These are phyloP conservation scores for Wakefieldia striispora DNA, from an alignment of 768 basidiomycete genomes.

Conservation along the genomic window DNA sequence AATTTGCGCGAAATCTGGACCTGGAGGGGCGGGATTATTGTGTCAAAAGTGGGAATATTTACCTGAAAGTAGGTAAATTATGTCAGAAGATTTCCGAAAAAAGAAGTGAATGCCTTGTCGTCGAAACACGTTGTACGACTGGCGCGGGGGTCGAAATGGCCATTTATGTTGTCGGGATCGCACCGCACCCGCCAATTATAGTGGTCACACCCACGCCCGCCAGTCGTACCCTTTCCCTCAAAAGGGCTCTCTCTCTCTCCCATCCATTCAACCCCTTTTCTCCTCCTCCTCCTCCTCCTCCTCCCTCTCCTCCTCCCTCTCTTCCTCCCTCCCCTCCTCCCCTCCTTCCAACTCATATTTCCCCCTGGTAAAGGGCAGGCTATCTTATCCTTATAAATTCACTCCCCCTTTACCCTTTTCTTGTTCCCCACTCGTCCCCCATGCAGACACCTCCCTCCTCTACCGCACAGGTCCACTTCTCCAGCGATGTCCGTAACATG, in stretches of 20 bases:
- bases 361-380: slow-evolving; percentile 36
- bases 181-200: slow-evolving; percentile 53
- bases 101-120: slow-evolving; percentile 43
- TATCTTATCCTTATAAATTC: slow-evolving; percentile 20
- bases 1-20: slow-evolving; percentile 26
- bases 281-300: slow-evolving; percentile 23
- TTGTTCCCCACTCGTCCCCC: not conserved
- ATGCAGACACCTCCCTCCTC: slow-evolving; percentile 36
- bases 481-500: slow-evolving; percentile 77
- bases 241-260: slow-evolving; percentile 34
- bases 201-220: slow-evolving; percentile 42
- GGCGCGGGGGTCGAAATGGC: slow-evolving; percentile 56
- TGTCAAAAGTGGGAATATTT: slow-evolving; percentile 11
- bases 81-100: slow-evolving; percentile 20
- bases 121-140: slow-evolving; percentile 78
- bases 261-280: slow-evolving; percentile 26
- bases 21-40: slow-evolving; percentile 8
- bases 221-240: slow-evolving; percentile 32
- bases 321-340: slow-evolving; percentile 22
- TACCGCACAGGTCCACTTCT: slow-evolving; percentile 68
- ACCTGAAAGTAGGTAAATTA: slow-evolving; percentile 21
- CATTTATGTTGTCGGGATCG: slow-evolving; percentile 51
- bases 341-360: slow-evolving; percentile 18
- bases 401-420: not conserved
- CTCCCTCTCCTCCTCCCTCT: slow-evolving; percentile 27